Evolutionary conservation across 1,284 basidiomycete species (phyloP).

Genomic region (Papiliotrema nemorosa): DNA sequence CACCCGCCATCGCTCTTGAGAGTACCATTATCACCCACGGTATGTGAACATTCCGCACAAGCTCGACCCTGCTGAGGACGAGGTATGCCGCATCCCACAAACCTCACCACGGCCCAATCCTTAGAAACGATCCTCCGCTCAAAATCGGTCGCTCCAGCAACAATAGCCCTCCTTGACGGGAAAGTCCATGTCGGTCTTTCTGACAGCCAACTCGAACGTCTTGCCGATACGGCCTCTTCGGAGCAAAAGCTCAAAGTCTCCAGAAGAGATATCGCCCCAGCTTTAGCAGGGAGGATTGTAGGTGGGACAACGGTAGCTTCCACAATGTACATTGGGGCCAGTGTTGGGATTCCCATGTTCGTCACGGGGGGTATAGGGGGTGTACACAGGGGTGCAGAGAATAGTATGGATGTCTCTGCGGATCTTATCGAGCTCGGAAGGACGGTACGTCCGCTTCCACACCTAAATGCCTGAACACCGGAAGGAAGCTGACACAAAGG

Average conservation of each 20-base stretch:
- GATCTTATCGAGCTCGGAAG: slow-evolving; percentile 78
- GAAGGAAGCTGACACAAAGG: slow-evolving; percentile 10
- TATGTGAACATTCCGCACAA: slow-evolving; percentile 18
- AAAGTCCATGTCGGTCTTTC: slow-evolving; percentile 81
- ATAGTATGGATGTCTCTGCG: slow-evolving; percentile 93
- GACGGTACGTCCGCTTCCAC: slow-evolving; percentile 52
- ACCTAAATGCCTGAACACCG: neutral
- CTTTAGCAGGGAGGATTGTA: slow-evolving; percentile 63
- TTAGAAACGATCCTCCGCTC: slow-evolving; percentile 75
- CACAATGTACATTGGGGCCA: slow-evolving; percentile 74
- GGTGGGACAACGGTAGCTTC: slow-evolving; percentile 91
- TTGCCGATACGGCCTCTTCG: slow-evolving; percentile 61
- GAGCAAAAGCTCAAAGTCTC: slow-evolving; percentile 67
- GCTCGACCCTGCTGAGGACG: slow-evolving; percentile 10
- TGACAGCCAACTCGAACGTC: slow-evolving; percentile 61
- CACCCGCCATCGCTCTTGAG: slow-evolving; percentile 55
- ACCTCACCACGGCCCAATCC: slow-evolving; percentile 67
- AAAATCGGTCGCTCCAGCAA: slow-evolving; percentile 78
- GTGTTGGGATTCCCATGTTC: slow-evolving; percentile 74
- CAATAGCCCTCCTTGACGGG: slow-evolving; percentile 81
- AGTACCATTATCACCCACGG: slow-evolving; percentile 91
- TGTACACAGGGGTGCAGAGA: slow-evolving; percentile 89
- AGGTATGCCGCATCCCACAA: slow-evolving; percentile 74
- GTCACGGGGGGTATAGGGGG: slow-evolving; percentile 55
- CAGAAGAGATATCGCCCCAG: slow-evolving; percentile 77